Evolutionary conservation across 2,329 filamentous ascomycete genomes (phyloP).

Genomic region (Trichoderma koningiopsis): DNA sequence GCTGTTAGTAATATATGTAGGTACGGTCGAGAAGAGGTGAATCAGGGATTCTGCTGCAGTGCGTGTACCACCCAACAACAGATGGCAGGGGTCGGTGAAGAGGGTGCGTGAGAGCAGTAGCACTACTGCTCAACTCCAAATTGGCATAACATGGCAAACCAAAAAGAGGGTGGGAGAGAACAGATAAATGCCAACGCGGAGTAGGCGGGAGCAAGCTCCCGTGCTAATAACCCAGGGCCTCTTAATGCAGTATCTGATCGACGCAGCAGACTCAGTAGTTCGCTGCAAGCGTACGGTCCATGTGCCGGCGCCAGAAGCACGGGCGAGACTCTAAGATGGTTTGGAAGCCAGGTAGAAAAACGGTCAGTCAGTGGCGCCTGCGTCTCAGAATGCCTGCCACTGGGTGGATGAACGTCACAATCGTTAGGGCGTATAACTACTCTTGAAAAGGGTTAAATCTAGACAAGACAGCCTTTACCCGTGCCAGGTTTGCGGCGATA

Average conservation of each 20-base stretch:
- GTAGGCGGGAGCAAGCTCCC: neutral
- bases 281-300: slow-evolving; percentile 15
- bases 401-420: slow-evolving; percentile 2
- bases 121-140: slow-evolving; percentile 12
- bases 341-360: slow-evolving; percentile 9
- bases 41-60: slow-evolving; percentile 16
- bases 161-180: neutral
- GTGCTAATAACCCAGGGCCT: neutral
- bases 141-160: slow-evolving; percentile 7
- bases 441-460: neutral
- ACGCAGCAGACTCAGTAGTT: slow-evolving; percentile 16
- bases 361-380: slow-evolving; percentile 4
- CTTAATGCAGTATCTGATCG: slow-evolving; percentile 21
- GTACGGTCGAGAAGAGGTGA: slow-evolving; percentile 5
- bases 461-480: neutral
- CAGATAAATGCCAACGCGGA: slow-evolving; percentile 1
- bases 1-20: slow-evolving; percentile 14
- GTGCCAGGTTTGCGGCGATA: slow-evolving; percentile 1
- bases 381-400: slow-evolving; percentile 21
- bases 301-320: slow-evolving; percentile 21
- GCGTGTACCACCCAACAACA: neutral
- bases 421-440: neutral
- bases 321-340: slow-evolving; percentile 12
- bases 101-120: slow-evolving; percentile 15
- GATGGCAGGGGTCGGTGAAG: slow-evolving; percentile 18